phyloP scores from a whole-genome alignment of 2,329 filamentous ascomycete genomes.

The Stagonosporopsis chrysanthemi region DNA sequence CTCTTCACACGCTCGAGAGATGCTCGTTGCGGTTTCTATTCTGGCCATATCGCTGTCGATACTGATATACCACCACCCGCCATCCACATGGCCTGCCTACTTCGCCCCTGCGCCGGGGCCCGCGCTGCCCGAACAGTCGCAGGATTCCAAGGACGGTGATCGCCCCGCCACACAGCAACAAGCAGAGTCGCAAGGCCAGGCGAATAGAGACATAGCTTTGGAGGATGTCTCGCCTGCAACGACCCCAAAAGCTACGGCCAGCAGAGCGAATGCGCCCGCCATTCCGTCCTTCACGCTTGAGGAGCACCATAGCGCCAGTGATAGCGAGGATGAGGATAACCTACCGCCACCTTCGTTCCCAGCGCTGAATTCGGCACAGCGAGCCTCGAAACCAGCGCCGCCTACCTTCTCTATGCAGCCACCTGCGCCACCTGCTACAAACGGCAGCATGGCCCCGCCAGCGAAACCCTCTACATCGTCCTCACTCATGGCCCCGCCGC shows the following conservation, averaged over 20 bases:
- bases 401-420: conserved; percentile 28
- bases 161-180: conserved; percentile 23
- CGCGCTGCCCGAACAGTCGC: conserved; percentile 26
- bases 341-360: conserved; percentile 54
- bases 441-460: conserved; percentile 48
- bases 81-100: conserved; percentile 44
- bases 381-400: conserved; percentile 43
- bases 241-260: conserved; percentile 43
- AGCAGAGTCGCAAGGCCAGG: conserved; percentile 23
- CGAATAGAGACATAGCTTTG: conserved; percentile 3
- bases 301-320: conserved; percentile 38
- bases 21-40: conserved; percentile 50
- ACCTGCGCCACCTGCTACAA: conserved; percentile 25
- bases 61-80: conserved; percentile 47
- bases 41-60: conserved; percentile 48
- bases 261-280: conserved; percentile 21
- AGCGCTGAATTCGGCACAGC: conserved; percentile 56
- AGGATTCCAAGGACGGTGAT: conserved; percentile 23
- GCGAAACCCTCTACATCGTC: conserved; percentile 31
- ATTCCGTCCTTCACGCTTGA: conserved; percentile 50
- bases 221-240: conserved; percentile 35
- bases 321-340: conserved; percentile 44
- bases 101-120: conserved; percentile 21
- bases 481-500: conserved; percentile 47
- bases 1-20: conserved; percentile 34